phyloP scores from a whole-genome alignment of 768 basidiomycete species.

The Termitomyces bulborhizus region DNA sequence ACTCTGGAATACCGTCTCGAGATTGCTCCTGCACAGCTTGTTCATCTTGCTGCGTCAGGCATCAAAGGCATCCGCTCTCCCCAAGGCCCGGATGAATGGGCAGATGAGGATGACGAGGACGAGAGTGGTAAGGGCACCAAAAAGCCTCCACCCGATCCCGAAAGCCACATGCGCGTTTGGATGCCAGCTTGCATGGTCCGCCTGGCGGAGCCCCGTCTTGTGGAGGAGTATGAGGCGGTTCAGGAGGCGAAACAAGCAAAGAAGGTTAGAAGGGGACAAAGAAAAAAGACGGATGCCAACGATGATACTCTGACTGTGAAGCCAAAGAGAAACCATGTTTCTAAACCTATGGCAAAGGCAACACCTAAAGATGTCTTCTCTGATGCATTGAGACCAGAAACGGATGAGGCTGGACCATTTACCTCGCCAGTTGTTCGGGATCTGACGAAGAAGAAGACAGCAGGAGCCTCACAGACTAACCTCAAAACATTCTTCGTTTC shows the following conservation, averaged over 20 bases:
- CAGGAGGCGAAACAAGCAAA: conserved; percentile 43
- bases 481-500: conserved; percentile 7
- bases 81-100: conserved; percentile 43
- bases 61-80: conserved; percentile 54
- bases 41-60: conserved; percentile 57
- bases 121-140: conserved; percentile 26
- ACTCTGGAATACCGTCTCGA: conserved; percentile 78
- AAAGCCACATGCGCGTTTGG: conserved; percentile 65
- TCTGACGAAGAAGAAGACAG: conserved; percentile 14
- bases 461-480: not conserved
- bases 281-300: conserved; percentile 14
- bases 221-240: conserved; percentile 50
- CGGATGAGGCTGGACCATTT: not conserved
- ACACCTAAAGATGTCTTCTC: not conserved
- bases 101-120: conserved; percentile 43
- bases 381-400: not conserved
- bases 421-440: conserved; percentile 11
- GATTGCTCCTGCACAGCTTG: conserved; percentile 61
- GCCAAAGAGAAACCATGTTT: conserved; percentile 2
- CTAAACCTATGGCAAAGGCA: not conserved
- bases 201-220: conserved; percentile 59
- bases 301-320: conserved; percentile 5
- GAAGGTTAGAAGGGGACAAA: conserved; percentile 37
- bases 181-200: conserved; percentile 76
- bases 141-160: conserved; percentile 41